Conservation (phyloP, 306 rosid genomes). For the Casuarina equisetifolia region DNA sequence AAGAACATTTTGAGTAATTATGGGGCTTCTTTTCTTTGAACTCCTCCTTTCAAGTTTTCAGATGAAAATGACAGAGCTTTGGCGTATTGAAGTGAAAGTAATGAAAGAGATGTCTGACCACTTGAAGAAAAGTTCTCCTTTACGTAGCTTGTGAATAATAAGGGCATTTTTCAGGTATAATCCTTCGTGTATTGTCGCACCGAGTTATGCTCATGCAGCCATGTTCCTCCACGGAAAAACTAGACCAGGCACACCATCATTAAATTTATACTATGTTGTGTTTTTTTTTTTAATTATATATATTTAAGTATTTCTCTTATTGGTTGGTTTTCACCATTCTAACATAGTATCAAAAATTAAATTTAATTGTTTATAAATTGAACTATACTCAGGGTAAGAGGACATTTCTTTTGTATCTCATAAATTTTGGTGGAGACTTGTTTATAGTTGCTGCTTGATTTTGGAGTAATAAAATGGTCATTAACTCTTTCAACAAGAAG, state of each 20-base stretch:
- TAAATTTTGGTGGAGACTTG: too few species aligned
- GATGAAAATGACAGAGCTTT: background rate
- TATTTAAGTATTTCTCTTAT: too few species aligned
- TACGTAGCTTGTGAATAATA: background rate
- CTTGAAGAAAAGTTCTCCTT: background rate
- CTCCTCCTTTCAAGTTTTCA: background rate
- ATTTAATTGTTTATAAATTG: too few species aligned
- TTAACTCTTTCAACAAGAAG: background rate
- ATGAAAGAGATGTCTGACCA: background rate
- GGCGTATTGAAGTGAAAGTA: background rate
- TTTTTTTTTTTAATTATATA: too few species aligned
- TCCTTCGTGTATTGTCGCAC: background rate
- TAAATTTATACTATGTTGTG: too few species aligned
- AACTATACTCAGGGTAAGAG: too few species aligned
- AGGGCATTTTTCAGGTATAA: background rate
- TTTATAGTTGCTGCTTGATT: too few species aligned
- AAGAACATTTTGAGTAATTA: constrained; percentile 22
- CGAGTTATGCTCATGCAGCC: background rate
- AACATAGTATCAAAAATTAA: too few species aligned
- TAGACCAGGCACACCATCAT: too few species aligned
- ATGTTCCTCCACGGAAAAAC: too few species aligned
- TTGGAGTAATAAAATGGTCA: background rate
- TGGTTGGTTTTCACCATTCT: too few species aligned
- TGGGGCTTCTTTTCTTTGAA: background rate
- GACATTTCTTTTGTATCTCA: too few species aligned